Evolutionary conservation across 1,284 basidiomycete genomes (phyloP).

Genomic region (Trametes pubescens): DNA sequence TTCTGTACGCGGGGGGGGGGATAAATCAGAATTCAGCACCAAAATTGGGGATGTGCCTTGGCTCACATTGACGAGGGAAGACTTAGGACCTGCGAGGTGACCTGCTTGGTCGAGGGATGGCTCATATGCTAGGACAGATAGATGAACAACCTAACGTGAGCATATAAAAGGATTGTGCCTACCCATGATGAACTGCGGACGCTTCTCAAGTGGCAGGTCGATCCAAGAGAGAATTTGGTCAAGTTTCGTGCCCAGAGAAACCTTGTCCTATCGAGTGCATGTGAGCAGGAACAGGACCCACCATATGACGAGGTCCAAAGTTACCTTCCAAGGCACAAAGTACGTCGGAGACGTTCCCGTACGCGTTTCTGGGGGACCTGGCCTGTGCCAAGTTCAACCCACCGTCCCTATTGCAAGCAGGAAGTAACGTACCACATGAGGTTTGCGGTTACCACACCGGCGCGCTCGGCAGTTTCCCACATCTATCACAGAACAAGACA

Average conservation of each 20-base stretch:
- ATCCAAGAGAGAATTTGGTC: slow-evolving; percentile 81
- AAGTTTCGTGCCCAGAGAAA: slow-evolving; percentile 72
- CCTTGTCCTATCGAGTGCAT: slow-evolving; percentile 56
- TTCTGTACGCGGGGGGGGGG: slow-evolving; percentile 48
- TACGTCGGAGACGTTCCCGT: slow-evolving; percentile 75
- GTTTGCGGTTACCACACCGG: slow-evolving; percentile 81
- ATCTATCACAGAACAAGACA: slow-evolving; percentile 57
- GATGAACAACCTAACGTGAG: not conserved
- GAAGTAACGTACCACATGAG: slow-evolving; percentile 81
- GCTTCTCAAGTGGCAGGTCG: slow-evolving; percentile 70
- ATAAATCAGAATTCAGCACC: not conserved
- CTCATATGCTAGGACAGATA: slow-evolving; percentile 60
- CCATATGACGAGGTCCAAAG: not conserved
- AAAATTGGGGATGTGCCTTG: not conserved
- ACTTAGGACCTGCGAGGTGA: slow-evolving; percentile 80
- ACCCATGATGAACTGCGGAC: slow-evolving; percentile 86
- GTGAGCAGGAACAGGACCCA: not conserved
- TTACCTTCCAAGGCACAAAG: slow-evolving; percentile 78
- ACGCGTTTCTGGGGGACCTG: slow-evolving; percentile 77
- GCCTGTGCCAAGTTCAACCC: slow-evolving; percentile 56
- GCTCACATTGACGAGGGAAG: slow-evolving; percentile 73
- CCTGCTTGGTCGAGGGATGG: slow-evolving; percentile 85
- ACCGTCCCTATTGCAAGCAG: not conserved
- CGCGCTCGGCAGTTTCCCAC: slow-evolving; percentile 86
- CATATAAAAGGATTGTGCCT: slow-evolving; percentile 34